Evolutionary conservation across 208 protist species (phyloP).

Genomic region (Trypanosoma scelopori): DNA sequence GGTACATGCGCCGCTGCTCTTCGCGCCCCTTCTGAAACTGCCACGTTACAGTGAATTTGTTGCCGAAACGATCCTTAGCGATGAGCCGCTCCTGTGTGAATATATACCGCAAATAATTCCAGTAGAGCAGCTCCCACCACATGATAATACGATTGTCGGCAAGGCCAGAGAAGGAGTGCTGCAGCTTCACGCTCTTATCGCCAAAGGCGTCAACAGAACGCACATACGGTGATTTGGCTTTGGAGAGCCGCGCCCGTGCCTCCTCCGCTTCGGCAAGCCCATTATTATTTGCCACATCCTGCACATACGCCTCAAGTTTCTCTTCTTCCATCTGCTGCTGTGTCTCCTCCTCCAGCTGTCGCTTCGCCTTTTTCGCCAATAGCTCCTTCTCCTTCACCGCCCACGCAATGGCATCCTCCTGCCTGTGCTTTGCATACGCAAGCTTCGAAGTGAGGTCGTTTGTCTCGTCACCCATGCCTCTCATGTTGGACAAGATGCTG

Average conservation of each 20-base stretch:
- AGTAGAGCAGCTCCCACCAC: conserved; percentile 87
- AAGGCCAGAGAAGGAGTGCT: conserved; percentile 84
- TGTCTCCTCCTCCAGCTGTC: conserved; percentile 61
- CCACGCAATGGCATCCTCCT: conserved; percentile 76
- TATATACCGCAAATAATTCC: conserved; percentile 88
- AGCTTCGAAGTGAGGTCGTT: conserved; percentile 77
- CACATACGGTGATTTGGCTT: conserved; percentile 59
- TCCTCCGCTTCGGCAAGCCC: conserved; percentile 52
- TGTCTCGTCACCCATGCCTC: conserved; percentile 57
- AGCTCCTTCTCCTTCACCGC: conserved; percentile 79
- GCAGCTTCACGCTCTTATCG: conserved; percentile 75
- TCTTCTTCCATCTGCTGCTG: conserved; percentile 42
- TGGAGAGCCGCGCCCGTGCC: conserved; percentile 44
- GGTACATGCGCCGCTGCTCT: conserved; percentile 89
- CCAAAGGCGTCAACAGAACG: conserved; percentile 86
- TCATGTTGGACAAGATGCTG: conserved; percentile 68
- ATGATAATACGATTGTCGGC: conserved; percentile 83
- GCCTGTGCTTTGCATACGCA: conserved; percentile 63
- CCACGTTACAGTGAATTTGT: conserved; percentile 90
- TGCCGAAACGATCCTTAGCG: conserved; percentile 89
- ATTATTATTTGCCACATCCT: conserved; percentile 48
- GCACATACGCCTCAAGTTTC: conserved; percentile 48
- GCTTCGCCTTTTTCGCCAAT: conserved; percentile 65
- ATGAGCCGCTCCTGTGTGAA: conserved; percentile 90
- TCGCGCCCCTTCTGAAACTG: conserved; percentile 77